Base-by-base conservation (phyloP, 2,329 filamentous ascomycete genomes). In the Verticillium albo-atrum region DNA sequence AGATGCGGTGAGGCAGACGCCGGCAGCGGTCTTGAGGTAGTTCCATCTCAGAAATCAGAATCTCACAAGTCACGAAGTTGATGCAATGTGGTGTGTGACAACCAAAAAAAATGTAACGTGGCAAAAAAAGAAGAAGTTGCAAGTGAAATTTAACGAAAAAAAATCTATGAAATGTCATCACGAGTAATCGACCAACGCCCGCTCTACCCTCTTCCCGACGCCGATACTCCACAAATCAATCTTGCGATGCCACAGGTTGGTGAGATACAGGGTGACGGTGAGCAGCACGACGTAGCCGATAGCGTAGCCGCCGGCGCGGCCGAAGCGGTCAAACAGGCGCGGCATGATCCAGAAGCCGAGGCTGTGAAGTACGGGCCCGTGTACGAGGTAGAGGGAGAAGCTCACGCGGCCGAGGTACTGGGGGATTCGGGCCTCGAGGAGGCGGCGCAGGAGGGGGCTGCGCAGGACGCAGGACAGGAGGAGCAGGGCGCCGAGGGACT, bases 331-430 rank as follows among this genome's bases (percentile, higher is more conserved):
- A 51, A 77, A 77, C 2, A 77, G 64, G 9, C 73, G 64, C 5
- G 75, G 75, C 74, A 77, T 76, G 58, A 69, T 62, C 67, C 67
- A 70, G 63, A 68, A 69, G 12, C 68, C 68, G 10, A 68, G 61
- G 10, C 67, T 64, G 56, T 69, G 67, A 20, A 70, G 60, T 6
- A 70, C 67, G 3, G 68, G 67, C 2, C 68, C 68, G 51, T 77
- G 75, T 5, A 77, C 67, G 4, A 77, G 72, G 60, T 77, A 77
- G n/a, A 77, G 64, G 1, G 74, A 75, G 66, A 77, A 77, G 61
- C 74, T 76, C 60, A 77, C 67, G 54, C 67, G 70, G 14, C 75
- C 75, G 0, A 77, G 67, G 54, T 77, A 75, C 60, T 76, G 75
- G 12, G 74, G 65, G 6, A 68, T 32, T 0, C 60, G 63, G 5